phyloP scores from a whole-genome alignment of 306 rosid genomes.

The Psophocarpus tetragonolobus region DNA sequence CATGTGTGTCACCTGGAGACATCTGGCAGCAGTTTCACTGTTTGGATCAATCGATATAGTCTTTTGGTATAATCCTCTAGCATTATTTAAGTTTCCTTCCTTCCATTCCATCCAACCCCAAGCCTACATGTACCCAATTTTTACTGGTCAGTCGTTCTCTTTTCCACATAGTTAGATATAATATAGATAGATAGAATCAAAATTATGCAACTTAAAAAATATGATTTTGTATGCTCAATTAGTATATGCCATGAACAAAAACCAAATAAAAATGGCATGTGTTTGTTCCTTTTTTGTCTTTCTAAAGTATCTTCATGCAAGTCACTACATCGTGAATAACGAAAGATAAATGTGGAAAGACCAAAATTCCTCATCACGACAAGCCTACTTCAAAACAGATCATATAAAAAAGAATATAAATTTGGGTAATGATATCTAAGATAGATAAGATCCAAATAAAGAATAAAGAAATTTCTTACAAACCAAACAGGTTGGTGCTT shows the following conservation, averaged over 20 bases:
- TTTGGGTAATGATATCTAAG: not conserved
- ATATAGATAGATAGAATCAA: not conserved
- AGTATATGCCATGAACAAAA: conserved; percentile 20
- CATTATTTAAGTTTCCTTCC: conserved; percentile 79
- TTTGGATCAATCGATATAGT: conserved; percentile 60
- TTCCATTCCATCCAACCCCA: conserved; percentile 99
- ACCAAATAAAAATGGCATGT: not conserved
- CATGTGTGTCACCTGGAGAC: conserved; percentile 79
- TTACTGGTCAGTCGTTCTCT: conserved; percentile 30
- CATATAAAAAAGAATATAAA: conserved; percentile 4
- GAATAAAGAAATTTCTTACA: conserved; percentile 51
- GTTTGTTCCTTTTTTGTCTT: not conserved
- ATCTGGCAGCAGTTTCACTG: conserved; percentile 90
- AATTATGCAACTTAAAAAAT: not conserved
- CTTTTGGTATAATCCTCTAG: conserved; percentile 79
- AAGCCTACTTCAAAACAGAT: conserved; percentile 16
- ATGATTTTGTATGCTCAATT: not conserved
- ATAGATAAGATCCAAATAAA: conserved; percentile 10
- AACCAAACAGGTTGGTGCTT: conserved; percentile 98
- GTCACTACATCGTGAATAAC: not conserved
- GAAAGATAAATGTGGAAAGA: conserved; percentile 3
- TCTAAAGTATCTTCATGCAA: conserved; percentile 1
- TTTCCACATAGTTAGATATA: not conserved
- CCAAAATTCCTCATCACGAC: conserved; percentile 10
- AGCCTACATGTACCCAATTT: conserved; percentile 61